Evolutionary conservation across 2,329 filamentous ascomycete species (phyloP).

Genomic region (Diaporthe velutina): DNA sequence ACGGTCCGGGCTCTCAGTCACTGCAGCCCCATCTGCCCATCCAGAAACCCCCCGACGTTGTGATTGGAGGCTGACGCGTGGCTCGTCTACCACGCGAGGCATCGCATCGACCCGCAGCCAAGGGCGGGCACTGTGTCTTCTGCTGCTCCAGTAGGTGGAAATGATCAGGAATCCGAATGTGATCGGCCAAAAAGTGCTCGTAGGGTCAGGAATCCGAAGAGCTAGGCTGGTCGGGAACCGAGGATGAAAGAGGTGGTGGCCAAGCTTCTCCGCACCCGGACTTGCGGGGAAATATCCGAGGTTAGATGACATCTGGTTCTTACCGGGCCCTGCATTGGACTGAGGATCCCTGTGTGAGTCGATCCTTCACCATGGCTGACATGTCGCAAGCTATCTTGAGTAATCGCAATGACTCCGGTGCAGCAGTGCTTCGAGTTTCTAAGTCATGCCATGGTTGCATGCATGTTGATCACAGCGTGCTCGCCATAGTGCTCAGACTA

Average conservation of each 20-base stretch:
- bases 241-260: neutral
- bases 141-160: neutral
- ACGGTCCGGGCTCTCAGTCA: neutral
- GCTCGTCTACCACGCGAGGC: neutral
- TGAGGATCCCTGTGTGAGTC: neutral
- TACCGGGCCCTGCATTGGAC: neutral
- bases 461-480: no score
- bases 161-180: neutral
- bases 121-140: no score
- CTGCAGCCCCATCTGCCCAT: neutral
- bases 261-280: neutral
- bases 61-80: neutral
- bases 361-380: neutral
- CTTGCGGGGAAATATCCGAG: neutral
- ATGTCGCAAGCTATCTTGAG: neutral
- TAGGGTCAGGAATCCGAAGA: neutral
- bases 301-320: neutral
- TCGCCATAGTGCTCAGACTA: no score
- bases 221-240: neutral
- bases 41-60: neutral
- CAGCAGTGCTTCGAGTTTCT: neutral
- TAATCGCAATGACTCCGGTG: neutral
- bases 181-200: neutral
- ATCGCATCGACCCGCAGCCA: neutral
- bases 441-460: no score